Conservation (phyloP, 192 early-diverging fungal genomes). For the Backusella sp. region DNA sequence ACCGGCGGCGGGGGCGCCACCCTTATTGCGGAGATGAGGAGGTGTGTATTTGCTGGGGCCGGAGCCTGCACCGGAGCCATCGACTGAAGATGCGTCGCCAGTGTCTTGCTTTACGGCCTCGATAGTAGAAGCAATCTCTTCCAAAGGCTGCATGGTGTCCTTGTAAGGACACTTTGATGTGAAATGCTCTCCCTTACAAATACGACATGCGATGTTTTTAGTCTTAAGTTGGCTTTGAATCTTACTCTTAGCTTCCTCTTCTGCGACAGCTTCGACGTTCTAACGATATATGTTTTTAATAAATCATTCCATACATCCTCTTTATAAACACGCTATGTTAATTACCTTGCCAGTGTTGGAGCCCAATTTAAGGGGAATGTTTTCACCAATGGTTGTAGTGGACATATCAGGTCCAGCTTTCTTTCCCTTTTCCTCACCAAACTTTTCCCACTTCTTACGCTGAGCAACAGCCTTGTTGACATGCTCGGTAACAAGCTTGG, state of each 20-base stretch:
- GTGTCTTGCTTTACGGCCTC: conserved; percentile 45
- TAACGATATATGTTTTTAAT: background rate
- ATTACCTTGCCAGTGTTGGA: conserved; percentile 63
- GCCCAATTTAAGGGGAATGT: conserved; percentile 78
- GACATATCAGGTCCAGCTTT: conserved; percentile 82
- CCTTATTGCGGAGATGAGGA: conserved; percentile 76
- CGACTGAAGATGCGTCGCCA: conserved; percentile 3
- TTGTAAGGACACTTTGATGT: conserved; percentile 98
- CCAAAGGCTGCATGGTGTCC: conserved; percentile 82
- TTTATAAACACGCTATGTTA: background rate
- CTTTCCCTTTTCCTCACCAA: conserved; percentile 81
- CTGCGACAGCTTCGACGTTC: conserved; percentile 42
- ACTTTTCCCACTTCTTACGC: conserved; percentile 93
- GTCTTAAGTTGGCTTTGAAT: conserved; percentile 56
- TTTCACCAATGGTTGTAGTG: conserved; percentile 88
- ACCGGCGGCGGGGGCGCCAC: conserved; percentile 30
- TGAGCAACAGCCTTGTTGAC: conserved; percentile 89
- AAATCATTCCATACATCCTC: background rate
- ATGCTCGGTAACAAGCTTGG: conserved; percentile 72
- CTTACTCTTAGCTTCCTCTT: conserved; percentile 64
- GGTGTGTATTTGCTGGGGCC: conserved; percentile 79
- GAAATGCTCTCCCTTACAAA: conserved; percentile 96
- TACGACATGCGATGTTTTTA: conserved; percentile 91
- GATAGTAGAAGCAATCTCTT: conserved; percentile 56
- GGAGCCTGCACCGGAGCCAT: background rate